phyloP scores from a whole-genome alignment of 345 rosid genomes.

The Gossypium longicalyx region DNA sequence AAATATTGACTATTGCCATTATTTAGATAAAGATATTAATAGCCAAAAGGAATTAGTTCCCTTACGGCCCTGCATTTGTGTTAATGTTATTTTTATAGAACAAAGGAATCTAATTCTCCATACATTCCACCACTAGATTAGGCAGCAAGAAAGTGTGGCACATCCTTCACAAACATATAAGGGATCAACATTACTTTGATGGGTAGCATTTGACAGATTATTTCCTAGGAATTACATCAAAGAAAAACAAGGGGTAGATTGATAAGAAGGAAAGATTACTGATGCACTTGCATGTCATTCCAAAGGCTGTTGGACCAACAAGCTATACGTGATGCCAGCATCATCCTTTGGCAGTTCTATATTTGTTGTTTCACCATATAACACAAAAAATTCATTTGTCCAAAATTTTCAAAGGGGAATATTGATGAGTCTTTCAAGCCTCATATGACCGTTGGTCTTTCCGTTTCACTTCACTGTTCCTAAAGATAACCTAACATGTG shows the following conservation, averaged over 20 bases:
- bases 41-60: not conserved
- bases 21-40: not conserved
- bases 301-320: not conserved
- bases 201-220: not conserved
- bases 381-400: not conserved
- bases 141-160: not conserved
- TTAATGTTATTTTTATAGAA: not conserved
- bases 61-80: not conserved
- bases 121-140: conserved; percentile 1
- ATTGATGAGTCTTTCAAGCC: not conserved
- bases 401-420: not conserved
- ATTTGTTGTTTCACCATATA: not conserved
- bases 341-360: not conserved
- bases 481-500: not conserved
- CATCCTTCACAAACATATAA: not conserved
- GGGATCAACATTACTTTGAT: not conserved
- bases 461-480: not conserved
- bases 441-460: not conserved
- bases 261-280: not conserved
- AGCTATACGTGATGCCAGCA: not conserved
- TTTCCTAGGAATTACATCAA: not conserved
- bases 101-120: not conserved
- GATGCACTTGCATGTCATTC: not conserved
- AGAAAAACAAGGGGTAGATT: not conserved
- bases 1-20: not conserved